Base-by-base conservation (phyloP, 2,329 filamentous ascomycete species). In the Ophiostoma montium region DNA sequence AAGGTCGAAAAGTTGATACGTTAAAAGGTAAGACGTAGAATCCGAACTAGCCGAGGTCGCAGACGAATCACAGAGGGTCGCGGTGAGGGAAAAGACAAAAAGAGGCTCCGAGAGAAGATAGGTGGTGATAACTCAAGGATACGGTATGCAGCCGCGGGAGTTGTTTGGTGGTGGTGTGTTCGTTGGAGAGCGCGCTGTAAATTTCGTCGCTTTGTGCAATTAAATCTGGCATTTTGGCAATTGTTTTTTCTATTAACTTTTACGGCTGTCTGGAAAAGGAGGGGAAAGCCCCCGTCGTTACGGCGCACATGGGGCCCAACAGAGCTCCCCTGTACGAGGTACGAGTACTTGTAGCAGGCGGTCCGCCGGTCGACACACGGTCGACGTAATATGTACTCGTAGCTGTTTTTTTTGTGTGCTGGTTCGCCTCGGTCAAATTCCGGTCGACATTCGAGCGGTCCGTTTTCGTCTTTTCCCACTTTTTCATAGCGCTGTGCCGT, bases 381-480 rank as follows among this genome's bases (percentile, higher is more conserved):
- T 33, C 42, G 42, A 44, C 42, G 42, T 44, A 33, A 44, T 44
- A n/a, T n/a, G n/a, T n/a, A n/a, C n/a, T n/a, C n/a, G n/a, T n/a
- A 44, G 42, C 42, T 44, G n/a, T 32, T 41, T 18, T 39, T 39
- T 33, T 18, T 38, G 9, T 5, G 23, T 46, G 42, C 23, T 50
- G 23, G 23, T 16, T 43, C n/a, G n/a, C n/a, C 44, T 50, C 49
- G 44, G 49, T 33, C 36, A 44, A 50, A 47, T 47, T 47, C 49
- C 49, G 38, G 38, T 47, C 45, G 38, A 47, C 39, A 44, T 46
- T 47, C 31, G 33, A 50, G 49, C 49, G 44, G 38, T 50, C 48
- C 38, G 42, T 50, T 50, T 47, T 50, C 49, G 49, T 33, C 32
- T 33, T 33, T 31, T 33, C 42, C n/a, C 42, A 44, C 42, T 44